Evolutionary conservation across 2,329 filamentous ascomycete species (phyloP).

Genomic region (Thyridium curvatum): DNA sequence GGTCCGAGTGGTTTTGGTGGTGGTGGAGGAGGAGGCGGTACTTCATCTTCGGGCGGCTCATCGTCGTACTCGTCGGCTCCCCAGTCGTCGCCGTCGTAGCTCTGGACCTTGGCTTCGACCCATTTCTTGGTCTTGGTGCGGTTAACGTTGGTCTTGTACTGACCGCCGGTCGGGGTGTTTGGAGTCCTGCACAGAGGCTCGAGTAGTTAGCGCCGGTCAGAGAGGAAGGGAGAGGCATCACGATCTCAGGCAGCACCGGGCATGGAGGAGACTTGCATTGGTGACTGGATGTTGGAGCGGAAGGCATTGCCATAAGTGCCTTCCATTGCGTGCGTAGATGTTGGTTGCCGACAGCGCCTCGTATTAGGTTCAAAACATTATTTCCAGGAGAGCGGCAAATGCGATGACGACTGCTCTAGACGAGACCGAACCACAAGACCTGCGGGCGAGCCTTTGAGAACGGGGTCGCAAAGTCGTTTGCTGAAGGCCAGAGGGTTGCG

Average conservation of each 20-base stretch:
- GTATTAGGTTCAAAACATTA: no score
- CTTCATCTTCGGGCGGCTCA: slow-evolving; percentile 45
- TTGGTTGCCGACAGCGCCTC: no score
- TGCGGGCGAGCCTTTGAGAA: no score
- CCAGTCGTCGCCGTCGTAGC: slow-evolving; percentile 93
- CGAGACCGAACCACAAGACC: no score
- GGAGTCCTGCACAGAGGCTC: slow-evolving; percentile 12
- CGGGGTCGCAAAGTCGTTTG: no score
- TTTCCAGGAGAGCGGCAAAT: no score
- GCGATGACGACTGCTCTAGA: no score
- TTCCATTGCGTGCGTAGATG: not conserved
- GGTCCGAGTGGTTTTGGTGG: slow-evolving; percentile 1
- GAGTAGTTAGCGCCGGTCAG: not conserved
- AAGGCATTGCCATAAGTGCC: not conserved
- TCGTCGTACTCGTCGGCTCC: slow-evolving; percentile 66
- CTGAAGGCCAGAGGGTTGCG: no score
- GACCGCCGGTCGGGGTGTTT: slow-evolving; percentile 13
- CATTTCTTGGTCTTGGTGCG: slow-evolving; percentile 90
- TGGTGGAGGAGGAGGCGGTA: slow-evolving; percentile 23
- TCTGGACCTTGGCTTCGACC: slow-evolving; percentile 80
- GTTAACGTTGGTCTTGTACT: slow-evolving; percentile 80
- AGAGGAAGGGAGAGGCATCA: not conserved
- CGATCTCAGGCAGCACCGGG: not conserved
- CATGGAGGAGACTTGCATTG: slow-evolving; percentile 1
- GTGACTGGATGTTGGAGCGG: not conserved